Conservation (phyloP, 2,329 filamentous ascomycete genomes). For the Cladorrhinum sp. region DNA sequence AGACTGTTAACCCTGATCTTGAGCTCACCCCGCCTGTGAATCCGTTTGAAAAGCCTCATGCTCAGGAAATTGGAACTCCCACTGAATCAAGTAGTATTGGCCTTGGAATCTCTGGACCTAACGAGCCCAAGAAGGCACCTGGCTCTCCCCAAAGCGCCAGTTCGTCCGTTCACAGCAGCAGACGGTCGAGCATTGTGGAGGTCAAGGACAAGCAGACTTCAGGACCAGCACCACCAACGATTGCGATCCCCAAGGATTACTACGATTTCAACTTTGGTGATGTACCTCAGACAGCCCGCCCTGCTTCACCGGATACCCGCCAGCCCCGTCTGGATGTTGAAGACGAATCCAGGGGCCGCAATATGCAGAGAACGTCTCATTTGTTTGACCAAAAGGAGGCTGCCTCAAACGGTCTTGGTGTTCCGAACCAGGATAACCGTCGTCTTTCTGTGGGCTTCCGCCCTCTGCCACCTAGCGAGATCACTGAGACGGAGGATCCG, state of each 20-base stretch:
- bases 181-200: constrained; percentile 6
- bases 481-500: constrained; percentile 77
- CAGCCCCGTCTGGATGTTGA: constrained; percentile 25
- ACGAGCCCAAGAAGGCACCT: constrained; percentile 17
- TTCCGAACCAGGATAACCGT: constrained; percentile 54
- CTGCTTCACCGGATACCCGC: constrained; percentile 17
- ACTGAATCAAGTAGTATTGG: constrained; percentile 16
- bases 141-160: constrained; percentile 19
- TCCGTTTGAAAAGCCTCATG: constrained; percentile 21
- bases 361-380: constrained; percentile 32
- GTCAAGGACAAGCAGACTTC: neutral
- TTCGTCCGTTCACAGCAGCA: constrained; percentile 18
- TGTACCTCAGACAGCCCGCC: constrained; percentile 13
- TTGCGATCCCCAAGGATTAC: constrained; percentile 31
- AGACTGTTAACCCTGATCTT: constrained; percentile 21
- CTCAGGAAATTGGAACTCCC: constrained; percentile 20
- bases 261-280: constrained; percentile 32
- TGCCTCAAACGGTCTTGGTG: constrained; percentile 41
- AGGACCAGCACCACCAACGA: constrained; percentile 15
- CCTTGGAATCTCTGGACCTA: constrained; percentile 20
- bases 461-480: constrained; percentile 82
- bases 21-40: constrained; percentile 18
- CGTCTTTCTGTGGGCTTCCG: constrained; percentile 71
- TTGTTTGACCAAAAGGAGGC: constrained; percentile 32
- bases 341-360: constrained; percentile 37